Percentiles rank a stretch among this genome's conserved stretches.
These are phyloP conservation scores for Dictyophora rubrovolvata DNA, from an alignment of 768 basidiomycete genomes.

Conservation along the genomic window DNA sequence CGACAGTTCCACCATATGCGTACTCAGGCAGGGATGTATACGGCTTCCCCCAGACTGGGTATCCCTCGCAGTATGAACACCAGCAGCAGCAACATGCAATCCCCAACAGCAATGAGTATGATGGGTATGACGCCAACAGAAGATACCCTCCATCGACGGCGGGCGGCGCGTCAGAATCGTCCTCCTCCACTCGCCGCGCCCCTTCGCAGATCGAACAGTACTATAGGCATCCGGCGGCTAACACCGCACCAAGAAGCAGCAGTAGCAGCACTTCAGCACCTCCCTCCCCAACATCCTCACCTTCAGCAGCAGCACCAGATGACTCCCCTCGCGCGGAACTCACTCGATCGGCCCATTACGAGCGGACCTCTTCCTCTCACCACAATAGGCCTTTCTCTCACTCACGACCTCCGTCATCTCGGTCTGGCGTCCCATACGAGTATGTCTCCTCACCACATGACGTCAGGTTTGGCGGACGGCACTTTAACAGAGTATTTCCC, in stretches of 20 bases:
- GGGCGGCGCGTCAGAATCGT: conserved; percentile 26
- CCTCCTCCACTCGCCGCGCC: not conserved
- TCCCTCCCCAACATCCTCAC: conserved; percentile 28
- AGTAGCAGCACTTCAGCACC: conserved; percentile 13
- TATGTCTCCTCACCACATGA: not conserved
- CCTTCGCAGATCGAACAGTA: not conserved
- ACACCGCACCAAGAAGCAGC: not conserved
- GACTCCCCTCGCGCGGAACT: conserved; percentile 39
- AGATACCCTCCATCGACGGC: conserved; percentile 39
- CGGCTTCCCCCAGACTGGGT: not conserved
- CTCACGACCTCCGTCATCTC: not conserved
- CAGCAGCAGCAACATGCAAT: conserved; percentile 1
- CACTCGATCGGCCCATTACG: conserved; percentile 28
- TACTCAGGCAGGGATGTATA: not conserved
- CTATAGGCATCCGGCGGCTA: not conserved
- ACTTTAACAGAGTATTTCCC: not conserved
- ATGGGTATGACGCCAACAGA: no score
- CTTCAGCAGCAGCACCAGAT: conserved; percentile 21
- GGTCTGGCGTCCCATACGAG: not conserved
- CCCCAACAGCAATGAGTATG: not conserved
- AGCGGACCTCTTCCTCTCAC: not conserved
- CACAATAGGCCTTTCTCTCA: not conserved
- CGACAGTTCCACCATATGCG: not conserved
- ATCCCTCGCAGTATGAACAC: conserved; percentile 4
- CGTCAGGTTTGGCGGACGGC: not conserved